Percentiles rank a stretch among this genome's conserved stretches.
Evolutionary conservation across 2,329 filamentous ascomycete genomes (phyloP).

Genomic region (Nigrograna mackinnonii): DNA sequence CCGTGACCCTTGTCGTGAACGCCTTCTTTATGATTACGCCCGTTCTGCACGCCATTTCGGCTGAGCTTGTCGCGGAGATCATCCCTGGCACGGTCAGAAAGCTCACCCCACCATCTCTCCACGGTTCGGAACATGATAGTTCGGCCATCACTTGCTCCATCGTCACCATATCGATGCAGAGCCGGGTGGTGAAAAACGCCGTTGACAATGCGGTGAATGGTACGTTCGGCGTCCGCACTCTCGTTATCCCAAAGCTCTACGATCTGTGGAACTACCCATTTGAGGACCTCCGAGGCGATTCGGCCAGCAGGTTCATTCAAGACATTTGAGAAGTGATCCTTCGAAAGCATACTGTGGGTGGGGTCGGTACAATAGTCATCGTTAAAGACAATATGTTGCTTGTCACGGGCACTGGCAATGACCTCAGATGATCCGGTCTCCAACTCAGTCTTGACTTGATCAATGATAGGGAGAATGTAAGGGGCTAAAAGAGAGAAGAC

Average conservation of each 20-base stretch:
- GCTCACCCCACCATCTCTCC: conserved; percentile 78
- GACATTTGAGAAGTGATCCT: conserved; percentile 90
- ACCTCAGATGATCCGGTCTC: conserved; percentile 84
- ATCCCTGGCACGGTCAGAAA: conserved; percentile 64
- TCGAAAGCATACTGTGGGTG: conserved; percentile 93
- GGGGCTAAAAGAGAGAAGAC: conserved; percentile 91
- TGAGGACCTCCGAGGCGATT: conserved; percentile 76
- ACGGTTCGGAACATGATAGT: conserved; percentile 78
- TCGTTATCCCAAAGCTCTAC: conserved; percentile 88
- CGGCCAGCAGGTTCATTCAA: conserved; percentile 88
- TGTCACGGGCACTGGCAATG: conserved; percentile 79
- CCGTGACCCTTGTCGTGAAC: conserved; percentile 84
- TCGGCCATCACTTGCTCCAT: conserved; percentile 74
- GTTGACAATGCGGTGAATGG: conserved; percentile 75
- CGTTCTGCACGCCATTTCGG: conserved; percentile 74
- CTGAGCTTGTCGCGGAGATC: conserved; percentile 76
- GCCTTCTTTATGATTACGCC: conserved; percentile 84
- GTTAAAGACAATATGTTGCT: conserved; percentile 86
- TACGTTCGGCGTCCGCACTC: conserved; percentile 66
- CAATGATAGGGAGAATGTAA: conserved; percentile 82
- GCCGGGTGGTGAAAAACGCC: conserved; percentile 90
- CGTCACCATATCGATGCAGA: conserved; percentile 69
- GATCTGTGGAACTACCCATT: conserved; percentile 86
- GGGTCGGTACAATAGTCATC: conserved; percentile 78
- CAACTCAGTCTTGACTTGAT: conserved; percentile 85